Evolutionary conservation across 202 grass and related monocot species (phyloP).

Genomic region (Alloteropsis angusta): DNA sequence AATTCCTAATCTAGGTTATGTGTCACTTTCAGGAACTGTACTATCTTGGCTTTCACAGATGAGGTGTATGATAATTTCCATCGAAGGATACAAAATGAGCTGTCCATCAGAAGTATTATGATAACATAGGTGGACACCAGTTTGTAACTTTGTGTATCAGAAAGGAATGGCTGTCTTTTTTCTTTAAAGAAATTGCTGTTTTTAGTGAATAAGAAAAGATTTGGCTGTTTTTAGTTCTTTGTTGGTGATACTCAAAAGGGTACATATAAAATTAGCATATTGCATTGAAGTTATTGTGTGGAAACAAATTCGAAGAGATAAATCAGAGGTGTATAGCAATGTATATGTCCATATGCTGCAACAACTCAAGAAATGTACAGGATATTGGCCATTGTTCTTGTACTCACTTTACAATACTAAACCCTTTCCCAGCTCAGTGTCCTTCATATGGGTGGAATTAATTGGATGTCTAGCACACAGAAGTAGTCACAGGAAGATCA

Average conservation of each 20-base stretch:
- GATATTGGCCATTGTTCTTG: neutral
- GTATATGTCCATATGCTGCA: neutral
- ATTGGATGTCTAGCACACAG: neutral
- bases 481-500: neutral
- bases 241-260: neutral
- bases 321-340: neutral
- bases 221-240: neutral
- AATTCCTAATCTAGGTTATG: constrained; percentile 19
- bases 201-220: neutral
- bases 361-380: neutral
- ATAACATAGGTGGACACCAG: neutral
- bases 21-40: constrained; percentile 23
- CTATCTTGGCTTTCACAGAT: neutral
- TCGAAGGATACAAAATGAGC: neutral
- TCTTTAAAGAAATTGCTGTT: neutral
- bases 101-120: neutral
- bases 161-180: neutral
- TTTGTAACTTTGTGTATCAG: neutral
- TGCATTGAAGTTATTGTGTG: neutral
- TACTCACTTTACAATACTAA: neutral
- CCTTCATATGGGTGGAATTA: neutral
- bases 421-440: neutral
- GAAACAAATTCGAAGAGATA: neutral
- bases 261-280: neutral
- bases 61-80: neutral